Base-by-base conservation (phyloP, 192 early-diverging fungal genomes). In the Coemansia sp. region DNA sequence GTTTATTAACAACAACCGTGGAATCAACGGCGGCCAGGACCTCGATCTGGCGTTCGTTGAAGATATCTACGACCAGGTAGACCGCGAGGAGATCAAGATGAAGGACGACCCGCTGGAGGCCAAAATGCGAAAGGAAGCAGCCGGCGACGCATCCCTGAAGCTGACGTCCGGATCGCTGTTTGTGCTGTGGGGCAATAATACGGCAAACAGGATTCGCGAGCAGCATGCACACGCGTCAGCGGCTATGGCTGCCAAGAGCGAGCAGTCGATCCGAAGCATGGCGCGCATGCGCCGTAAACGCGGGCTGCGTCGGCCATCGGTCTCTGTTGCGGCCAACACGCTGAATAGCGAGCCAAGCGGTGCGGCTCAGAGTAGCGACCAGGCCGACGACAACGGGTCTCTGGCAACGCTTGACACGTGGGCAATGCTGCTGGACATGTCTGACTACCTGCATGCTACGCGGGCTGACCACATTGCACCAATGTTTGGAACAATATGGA, bases 401-500 rank as follows among this genome's bases (percentile, higher is more conserved):
- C 27, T 65, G 48, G 62, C 51, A 6, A 53, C 64, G 25, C 45
- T 59, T 13, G 57, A 67, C n/a, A 54, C 64, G 9, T 58, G 58
- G 64, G 55, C 60, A 11, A 39, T 69, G 55, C 53, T 68, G 13
- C 39, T 73, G 33, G 81, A 81, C 8, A 71, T 70, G 24, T 57
- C 74, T 5, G 76, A 80, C 54, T 85, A 86, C 37, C 64, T 82
- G 57, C 80, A 72, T 28, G 87, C 87, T 0, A 90, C 84, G 36
- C 86, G 91, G 34, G 72, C 87, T 27, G 94, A 91, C 46, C 94
- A 97, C 61, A 87, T 94, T 29, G 85, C 86, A 35, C 82, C 83
- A 9, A 97, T 97, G 94, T 94, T 97, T 73, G 85, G 90, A 30
- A 81, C 87, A 0, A 80, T 90, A 3, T 97, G 94, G 94, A 91